phyloP scores from a whole-genome alignment of 352 stramenopile genomes.

The Vaucheria bursata region DNA sequence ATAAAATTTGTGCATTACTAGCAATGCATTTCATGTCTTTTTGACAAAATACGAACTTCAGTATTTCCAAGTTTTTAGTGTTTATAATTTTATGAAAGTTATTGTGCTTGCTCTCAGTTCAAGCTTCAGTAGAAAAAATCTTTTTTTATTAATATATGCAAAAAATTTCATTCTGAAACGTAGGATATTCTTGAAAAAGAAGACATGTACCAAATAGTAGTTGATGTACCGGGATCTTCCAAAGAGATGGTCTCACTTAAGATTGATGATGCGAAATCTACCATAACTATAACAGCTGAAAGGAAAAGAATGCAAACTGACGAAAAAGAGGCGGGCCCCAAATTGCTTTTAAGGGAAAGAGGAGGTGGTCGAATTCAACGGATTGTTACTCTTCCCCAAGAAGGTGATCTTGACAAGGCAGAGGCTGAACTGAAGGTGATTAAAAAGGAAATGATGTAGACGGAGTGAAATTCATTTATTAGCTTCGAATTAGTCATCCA shows the following conservation, averaged over 20 bases:
- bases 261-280: neutral
- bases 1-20: too few relatives aligned
- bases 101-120: too few relatives aligned
- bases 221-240: neutral
- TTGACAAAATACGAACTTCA: too few relatives aligned
- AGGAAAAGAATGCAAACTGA: neutral
- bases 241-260: neutral
- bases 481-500: neutral
- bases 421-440: neutral
- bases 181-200: neutral
- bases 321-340: neutral
- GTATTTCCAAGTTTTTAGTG: too few relatives aligned
- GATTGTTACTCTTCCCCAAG: neutral
- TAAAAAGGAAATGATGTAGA: too few relatives aligned
- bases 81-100: too few relatives aligned
- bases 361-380: neutral
- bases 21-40: too few relatives aligned
- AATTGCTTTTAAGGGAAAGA: neutral
- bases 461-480: neutral
- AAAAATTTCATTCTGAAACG: too few relatives aligned
- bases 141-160: too few relatives aligned
- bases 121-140: too few relatives aligned
- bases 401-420: neutral
- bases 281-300: neutral
- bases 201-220: neutral